These are phyloP conservation scores for Astragalus membranaceus DNA, from an alignment of 306 rosid species.

Conservation along the genomic window DNA sequence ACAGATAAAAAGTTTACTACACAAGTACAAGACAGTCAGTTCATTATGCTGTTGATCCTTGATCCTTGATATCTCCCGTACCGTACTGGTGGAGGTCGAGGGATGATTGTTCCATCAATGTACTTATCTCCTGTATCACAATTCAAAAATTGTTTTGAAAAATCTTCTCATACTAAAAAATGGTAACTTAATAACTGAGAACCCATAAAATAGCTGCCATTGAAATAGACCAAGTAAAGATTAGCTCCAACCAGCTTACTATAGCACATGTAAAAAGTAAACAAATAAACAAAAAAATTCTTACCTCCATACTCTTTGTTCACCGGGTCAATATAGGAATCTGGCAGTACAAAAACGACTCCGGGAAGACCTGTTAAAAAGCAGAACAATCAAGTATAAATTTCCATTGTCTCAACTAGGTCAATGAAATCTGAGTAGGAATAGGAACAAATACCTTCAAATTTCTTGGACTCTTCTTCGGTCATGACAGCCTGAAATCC, in stretches of 20 bases:
- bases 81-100: constrained; percentile 82
- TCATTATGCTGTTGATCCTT: too few species aligned
- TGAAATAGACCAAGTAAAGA: neutral
- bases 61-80: constrained; percentile 45
- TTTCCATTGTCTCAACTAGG: neutral
- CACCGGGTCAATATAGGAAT: constrained; percentile 65
- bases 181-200: neutral
- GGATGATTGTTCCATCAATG: constrained; percentile 70
- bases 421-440: neutral
- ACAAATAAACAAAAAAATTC: neutral
- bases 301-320: constrained; percentile 91
- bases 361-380: constrained; percentile 53
- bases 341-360: constrained; percentile 74
- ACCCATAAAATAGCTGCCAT: neutral
- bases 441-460: constrained; percentile 41
- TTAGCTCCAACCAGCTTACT: too few species aligned
- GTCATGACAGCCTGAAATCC: constrained; percentile 85
- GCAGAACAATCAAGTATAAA: neutral
- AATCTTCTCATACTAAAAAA: neutral
- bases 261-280: neutral
- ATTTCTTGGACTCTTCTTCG: constrained; percentile 77
- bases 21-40: too few species aligned
- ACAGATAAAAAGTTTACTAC: too few species aligned
- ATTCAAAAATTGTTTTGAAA: neutral
- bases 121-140: constrained; percentile 73